Percentiles rank a stretch among this genome's conserved stretches.
Conservation (phyloP, 192 early-diverging fungal species). For the Gigaspora rosea region DNA sequence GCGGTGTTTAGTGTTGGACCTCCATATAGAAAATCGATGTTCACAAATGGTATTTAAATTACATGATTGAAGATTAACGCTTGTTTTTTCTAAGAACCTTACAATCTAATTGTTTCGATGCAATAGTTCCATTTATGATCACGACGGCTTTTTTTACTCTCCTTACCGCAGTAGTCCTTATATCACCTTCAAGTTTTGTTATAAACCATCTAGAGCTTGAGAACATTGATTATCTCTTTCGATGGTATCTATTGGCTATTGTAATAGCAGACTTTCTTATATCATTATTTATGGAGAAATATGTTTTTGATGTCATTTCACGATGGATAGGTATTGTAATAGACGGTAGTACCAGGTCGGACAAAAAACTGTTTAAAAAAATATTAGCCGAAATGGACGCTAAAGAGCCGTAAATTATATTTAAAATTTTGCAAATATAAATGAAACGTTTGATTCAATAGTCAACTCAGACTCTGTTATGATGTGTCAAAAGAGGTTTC, state of each 20-base stretch:
- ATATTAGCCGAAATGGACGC: slow-evolving; percentile 42
- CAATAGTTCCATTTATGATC: slow-evolving; percentile 65
- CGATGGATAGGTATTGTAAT: slow-evolving; percentile 36
- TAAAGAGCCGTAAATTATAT: no score
- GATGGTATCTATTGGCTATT: slow-evolving; percentile 57
- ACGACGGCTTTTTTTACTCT: slow-evolving; percentile 58
- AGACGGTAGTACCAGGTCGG: slow-evolving; percentile 24
- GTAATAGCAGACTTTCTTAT: slow-evolving; percentile 63
- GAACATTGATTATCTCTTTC: slow-evolving; percentile 54
- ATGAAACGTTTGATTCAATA: no score
- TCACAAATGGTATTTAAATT: slow-evolving; percentile 74
- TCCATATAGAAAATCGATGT: slow-evolving; percentile 88
- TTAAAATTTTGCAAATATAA: no score
- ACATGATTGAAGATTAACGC: not conserved
- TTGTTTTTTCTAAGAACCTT: not conserved
- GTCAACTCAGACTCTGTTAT: no score
- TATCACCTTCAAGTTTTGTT: slow-evolving; percentile 56
- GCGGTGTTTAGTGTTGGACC: slow-evolving; percentile 94
- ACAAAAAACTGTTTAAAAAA: slow-evolving; percentile 45
- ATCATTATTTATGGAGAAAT: slow-evolving; percentile 49
- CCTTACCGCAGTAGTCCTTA: slow-evolving; percentile 49
- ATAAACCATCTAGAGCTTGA: slow-evolving; percentile 70
- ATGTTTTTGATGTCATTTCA: slow-evolving; percentile 42
- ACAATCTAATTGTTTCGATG: slow-evolving; percentile 35
- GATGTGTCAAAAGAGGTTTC: no score